These are phyloP conservation scores for Camellia oleifera DNA, from an alignment of 179 eudicot genomes.

Conservation along the genomic window DNA sequence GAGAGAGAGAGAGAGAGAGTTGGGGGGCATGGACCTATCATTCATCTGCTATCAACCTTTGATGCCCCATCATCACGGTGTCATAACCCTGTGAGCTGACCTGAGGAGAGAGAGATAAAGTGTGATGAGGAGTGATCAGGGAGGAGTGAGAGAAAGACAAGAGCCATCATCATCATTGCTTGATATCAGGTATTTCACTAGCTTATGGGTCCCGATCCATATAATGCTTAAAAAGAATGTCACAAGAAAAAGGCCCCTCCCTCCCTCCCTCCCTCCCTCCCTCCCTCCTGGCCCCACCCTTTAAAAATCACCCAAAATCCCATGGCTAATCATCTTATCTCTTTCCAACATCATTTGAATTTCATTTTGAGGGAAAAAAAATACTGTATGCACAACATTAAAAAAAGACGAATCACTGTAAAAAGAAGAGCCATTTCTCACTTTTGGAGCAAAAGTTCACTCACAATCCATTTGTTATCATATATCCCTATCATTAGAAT, in stretches of 20 bases:
- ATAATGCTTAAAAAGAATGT: constrained; percentile 2
- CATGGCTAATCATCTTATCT: constrained; percentile 15
- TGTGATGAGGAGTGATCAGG: not conserved
- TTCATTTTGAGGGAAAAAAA: not conserved
- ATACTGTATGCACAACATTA: not conserved
- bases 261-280: not conserved
- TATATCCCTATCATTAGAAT: not conserved
- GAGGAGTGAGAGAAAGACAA: not conserved
- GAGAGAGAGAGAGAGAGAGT: not conserved
- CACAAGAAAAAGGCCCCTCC: not conserved
- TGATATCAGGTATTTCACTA: not conserved
- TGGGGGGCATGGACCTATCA: not conserved
- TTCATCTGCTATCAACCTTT: not conserved
- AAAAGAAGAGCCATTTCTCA: not conserved
- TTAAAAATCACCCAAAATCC: constrained; percentile 15
- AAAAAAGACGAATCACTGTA: not conserved
- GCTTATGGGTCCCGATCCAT: constrained; percentile 12
- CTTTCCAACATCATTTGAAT: constrained; percentile 9
- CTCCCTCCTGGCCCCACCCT: not conserved
- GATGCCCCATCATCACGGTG: not conserved
- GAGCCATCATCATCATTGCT: constrained; percentile 18
- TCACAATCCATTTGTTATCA: not conserved
- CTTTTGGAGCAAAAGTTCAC: not conserved
- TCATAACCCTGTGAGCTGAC: not conserved
- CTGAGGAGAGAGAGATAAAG: not conserved